These are phyloP conservation scores for Microbotryum scabiosae DNA, from an alignment of 1,284 basidiomycete genomes.

Conservation along the genomic window DNA sequence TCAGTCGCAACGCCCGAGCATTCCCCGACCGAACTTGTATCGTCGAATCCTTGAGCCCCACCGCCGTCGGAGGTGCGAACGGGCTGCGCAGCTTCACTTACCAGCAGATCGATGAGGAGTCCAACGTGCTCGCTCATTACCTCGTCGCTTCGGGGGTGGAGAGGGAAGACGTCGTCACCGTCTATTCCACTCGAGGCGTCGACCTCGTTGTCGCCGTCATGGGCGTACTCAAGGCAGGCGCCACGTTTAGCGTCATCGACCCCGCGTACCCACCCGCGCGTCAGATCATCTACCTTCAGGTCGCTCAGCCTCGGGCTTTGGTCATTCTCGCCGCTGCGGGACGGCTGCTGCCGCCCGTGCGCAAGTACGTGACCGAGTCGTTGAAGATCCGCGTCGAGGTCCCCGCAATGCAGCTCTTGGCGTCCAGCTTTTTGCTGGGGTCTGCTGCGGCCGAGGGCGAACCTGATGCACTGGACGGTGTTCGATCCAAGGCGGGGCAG, in stretches of 20 bases:
- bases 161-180: constrained; percentile 94
- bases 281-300: constrained; percentile 91
- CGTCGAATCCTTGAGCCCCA: constrained; percentile 58
- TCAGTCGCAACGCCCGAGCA: constrained; percentile 67
- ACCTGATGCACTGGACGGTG: constrained; percentile 46
- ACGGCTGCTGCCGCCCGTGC: constrained; percentile 67
- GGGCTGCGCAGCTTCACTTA: constrained; percentile 62
- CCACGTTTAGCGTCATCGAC: constrained; percentile 96
- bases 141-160: constrained; percentile 76
- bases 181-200: constrained; percentile 95
- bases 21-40: constrained; percentile 75
- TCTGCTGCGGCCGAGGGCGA: constrained; percentile 44
- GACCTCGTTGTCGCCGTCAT: constrained; percentile 96
- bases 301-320: constrained; percentile 87
- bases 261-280: constrained; percentile 92
- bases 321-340: constrained; percentile 90
- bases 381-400: constrained; percentile 86
- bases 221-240: constrained; percentile 93
- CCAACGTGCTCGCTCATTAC: constrained; percentile 86
- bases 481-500: constrained; percentile 46
- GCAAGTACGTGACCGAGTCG: constrained; percentile 72
- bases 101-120: constrained; percentile 67
- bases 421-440: constrained; percentile 58
- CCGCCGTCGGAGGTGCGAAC: constrained; percentile 45
- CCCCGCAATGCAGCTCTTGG: constrained; percentile 71